Evolutionary conservation across 352 stramenopile species (phyloP).

Genomic region (Lagenidium giganteum): DNA sequence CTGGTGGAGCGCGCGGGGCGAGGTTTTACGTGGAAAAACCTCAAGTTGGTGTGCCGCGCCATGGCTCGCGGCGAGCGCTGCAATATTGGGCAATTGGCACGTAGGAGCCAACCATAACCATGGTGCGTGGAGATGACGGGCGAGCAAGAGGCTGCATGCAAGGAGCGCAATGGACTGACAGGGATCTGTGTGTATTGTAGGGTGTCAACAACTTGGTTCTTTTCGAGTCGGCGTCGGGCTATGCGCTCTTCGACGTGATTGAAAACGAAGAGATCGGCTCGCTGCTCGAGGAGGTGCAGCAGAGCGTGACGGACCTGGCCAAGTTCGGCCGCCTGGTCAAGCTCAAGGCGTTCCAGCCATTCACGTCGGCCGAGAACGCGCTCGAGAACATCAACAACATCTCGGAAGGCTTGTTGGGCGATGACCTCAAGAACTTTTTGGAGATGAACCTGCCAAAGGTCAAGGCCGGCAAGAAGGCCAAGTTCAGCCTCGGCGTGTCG

Average conservation of each 20-base stretch:
- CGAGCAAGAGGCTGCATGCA: too few relatives aligned
- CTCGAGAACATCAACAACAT: conserved; percentile 99
- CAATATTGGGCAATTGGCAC: too few relatives aligned
- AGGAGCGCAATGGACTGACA: too few relatives aligned
- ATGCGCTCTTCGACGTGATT: conserved; percentile 98
- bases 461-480: conserved; percentile 88
- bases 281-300: conserved; percentile 86
- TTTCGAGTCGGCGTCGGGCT: conserved; percentile 98
- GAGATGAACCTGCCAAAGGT: conserved; percentile 99
- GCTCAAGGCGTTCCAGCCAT: conserved; percentile 99
- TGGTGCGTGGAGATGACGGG: too few relatives aligned
- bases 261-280: conserved; percentile 96
- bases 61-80: too few relatives aligned
- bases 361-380: conserved; percentile 98
- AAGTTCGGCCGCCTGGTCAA: conserved; percentile 97
- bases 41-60: too few relatives aligned
- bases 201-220: conserved; percentile 88
- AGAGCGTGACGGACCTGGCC: conserved; percentile 90
- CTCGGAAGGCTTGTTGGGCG: conserved; percentile 90
- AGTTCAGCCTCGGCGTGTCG: conserved; percentile 89
- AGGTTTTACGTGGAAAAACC: too few relatives aligned
- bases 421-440: conserved; percentile 98
- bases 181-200: conserved; percentile 11
- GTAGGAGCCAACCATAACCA: too few relatives aligned
- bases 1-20: too few relatives aligned